A percentile compares a stretch with the other conserved stretches of the same genome.
Conservation (phyloP, 257 asterid genomes). For the Gardenia jasminoides region DNA sequence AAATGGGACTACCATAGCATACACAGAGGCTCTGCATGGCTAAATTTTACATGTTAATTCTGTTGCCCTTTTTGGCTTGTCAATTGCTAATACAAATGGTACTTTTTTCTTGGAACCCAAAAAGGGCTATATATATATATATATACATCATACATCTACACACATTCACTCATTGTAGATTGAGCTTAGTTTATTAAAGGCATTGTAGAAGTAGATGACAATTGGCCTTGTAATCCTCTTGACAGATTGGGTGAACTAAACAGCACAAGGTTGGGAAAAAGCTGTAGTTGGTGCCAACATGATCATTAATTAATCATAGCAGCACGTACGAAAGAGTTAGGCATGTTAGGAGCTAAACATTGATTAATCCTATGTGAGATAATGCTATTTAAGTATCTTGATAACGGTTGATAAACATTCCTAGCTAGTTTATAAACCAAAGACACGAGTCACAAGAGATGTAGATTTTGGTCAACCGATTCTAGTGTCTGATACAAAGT, state of each 20-base stretch:
- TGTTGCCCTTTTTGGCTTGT: not conserved
- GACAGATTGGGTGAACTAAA: conserved; percentile 3
- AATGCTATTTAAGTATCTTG: not conserved
- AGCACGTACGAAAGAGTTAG: not conserved
- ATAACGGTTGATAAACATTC: not conserved
- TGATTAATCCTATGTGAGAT: not conserved
- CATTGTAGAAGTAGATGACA: not conserved
- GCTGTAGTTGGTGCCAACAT: not conserved
- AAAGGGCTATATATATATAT: not conserved
- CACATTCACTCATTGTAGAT: not conserved
- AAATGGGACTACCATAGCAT: not conserved
- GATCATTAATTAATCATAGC: not conserved
- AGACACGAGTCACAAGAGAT: conserved; percentile 5
- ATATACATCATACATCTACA: not conserved
- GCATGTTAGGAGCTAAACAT: not conserved
- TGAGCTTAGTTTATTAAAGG: not conserved
- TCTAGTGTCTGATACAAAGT: not conserved
- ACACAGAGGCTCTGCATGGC: not conserved
- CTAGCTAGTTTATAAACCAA: not conserved
- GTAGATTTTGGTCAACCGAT: conserved; percentile 23
- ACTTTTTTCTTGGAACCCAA: not conserved
- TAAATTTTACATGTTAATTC: not conserved
- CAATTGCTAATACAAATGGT: not conserved
- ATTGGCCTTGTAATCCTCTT: not conserved
- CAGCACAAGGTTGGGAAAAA: not conserved